phyloP scores from a whole-genome alignment of 441 rosid species.

The Populus hybrid region DNA sequence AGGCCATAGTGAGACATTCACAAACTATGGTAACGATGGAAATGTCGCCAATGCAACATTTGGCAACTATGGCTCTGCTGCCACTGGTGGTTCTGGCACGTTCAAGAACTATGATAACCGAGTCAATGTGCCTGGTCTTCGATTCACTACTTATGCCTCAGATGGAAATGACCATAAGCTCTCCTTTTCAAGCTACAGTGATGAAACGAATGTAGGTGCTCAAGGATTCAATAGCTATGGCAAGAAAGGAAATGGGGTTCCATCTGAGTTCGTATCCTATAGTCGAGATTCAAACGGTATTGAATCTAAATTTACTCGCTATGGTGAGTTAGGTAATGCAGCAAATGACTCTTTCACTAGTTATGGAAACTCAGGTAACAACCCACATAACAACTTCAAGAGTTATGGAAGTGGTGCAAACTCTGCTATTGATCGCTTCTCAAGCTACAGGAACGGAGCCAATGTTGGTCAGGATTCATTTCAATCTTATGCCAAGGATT shows the following conservation, averaged over 20 bases:
- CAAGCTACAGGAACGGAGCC: slow-evolving; percentile 63
- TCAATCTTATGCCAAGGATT: slow-evolving; percentile 62
- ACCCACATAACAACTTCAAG: slow-evolving; percentile 57
- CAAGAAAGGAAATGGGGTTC: slow-evolving; percentile 60
- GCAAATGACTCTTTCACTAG: slow-evolving; percentile 56
- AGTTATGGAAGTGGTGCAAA: slow-evolving; percentile 62
- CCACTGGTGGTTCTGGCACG: slow-evolving; percentile 63
- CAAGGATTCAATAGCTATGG: slow-evolving; percentile 64
- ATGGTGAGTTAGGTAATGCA: slow-evolving; percentile 59
- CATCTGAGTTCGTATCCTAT: slow-evolving; percentile 42
- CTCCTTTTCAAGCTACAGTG: slow-evolving; percentile 52
- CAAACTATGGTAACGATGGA: slow-evolving; percentile 40
- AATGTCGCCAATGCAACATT: slow-evolving; percentile 80
- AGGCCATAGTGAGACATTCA: slow-evolving; percentile 54
- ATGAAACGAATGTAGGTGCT: slow-evolving; percentile 58
- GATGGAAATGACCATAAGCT: slow-evolving; percentile 52
- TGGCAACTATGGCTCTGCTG: slow-evolving; percentile 65
- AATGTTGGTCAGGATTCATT: slow-evolving; percentile 89
- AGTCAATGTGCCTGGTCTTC: slow-evolving; percentile 63
- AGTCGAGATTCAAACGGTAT: slow-evolving; percentile 44
- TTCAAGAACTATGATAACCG: slow-evolving; percentile 57
- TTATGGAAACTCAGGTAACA: slow-evolving; percentile 59
- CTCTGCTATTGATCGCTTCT: slow-evolving; percentile 48
- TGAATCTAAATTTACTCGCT: slow-evolving; percentile 66
- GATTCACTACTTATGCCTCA: slow-evolving; percentile 65